Base-by-base conservation (phyloP, 305 asterid genomes). In the Fraxinus dipetala region DNA sequence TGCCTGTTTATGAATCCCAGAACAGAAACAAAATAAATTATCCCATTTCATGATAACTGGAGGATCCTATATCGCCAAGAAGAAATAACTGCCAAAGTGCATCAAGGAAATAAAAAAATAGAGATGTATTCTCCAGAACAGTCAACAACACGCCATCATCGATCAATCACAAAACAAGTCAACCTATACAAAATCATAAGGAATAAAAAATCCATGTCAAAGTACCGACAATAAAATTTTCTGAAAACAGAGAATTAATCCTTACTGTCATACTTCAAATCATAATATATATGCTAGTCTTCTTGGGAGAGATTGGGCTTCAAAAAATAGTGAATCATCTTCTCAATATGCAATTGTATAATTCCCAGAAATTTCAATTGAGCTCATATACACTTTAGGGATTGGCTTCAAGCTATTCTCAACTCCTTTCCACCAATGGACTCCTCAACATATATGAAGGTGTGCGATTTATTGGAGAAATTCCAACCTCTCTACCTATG, bases 1-100 rank as follows among this genome's bases (percentile, higher is more conserved):
- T 56, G 6, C 67, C 87, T 85, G 85, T 83, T 78, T 32, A 56
- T 22, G 32, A 6, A 32, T 31, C 72, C 72, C 32, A 63, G 10
- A 63, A 63, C 32, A 63, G 4, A 63, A 63, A 63, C 32, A 63
- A 1, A 22, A 63, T 20, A 22, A 22, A 61, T 63, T 63, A 22
- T 63, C 32, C 32, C 72, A 20, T 63, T 61, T 63, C 10, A 63
- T 56, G 67, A 56, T 18, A 56, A 51, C 5, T 18, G 67, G 26
- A 22, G 67, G 67, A 18, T 56, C 26, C 24, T 18, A 56, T 1
- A 56, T 56, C 67, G 18, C 67, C 72, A 22, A 22, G 32, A 9
- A 63, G 72, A 24, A 63, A 63, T 10, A 56, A 18, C 10, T 9
- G 10, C 67, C 26, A 18, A n/a, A 54, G 65, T 61, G 32, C 14